phyloP scores from a whole-genome alignment of 1,139 yeast genomes.

The Blastobotrys persicus region DNA sequence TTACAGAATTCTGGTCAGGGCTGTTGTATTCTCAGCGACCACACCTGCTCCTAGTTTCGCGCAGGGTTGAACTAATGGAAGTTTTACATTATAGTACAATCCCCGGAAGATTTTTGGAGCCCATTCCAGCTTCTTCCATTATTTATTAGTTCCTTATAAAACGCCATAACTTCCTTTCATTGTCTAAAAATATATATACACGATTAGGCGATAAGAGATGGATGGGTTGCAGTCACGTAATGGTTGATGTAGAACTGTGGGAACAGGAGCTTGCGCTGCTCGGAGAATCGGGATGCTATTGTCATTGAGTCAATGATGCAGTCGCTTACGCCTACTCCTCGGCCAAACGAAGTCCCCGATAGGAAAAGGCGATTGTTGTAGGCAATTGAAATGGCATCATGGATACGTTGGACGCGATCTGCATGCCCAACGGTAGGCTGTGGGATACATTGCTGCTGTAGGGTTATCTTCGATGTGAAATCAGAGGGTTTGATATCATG shows the following conservation, averaged over 20 bases:
- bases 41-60: too few relatives aligned
- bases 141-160: background rate
- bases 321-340: constrained; percentile 89
- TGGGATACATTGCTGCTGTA: constrained; percentile 65
- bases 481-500: constrained; percentile 42
- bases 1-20: too few relatives aligned
- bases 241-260: constrained; percentile 33
- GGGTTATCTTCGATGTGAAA: constrained; percentile 36
- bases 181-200: constrained; percentile 17
- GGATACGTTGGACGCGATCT: constrained; percentile 43
- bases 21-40: too few relatives aligned
- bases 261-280: constrained; percentile 33
- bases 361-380: constrained; percentile 51
- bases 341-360: constrained; percentile 82
- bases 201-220: constrained; percentile 11
- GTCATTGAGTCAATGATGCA: constrained; percentile 65
- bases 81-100: too few relatives aligned
- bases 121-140: background rate
- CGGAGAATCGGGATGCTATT: constrained; percentile 46
- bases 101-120: background rate
- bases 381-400: constrained; percentile 36
- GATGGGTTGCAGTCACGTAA: constrained; percentile 27
- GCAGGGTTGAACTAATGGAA: too few relatives aligned
- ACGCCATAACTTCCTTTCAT: constrained; percentile 1
- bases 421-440: constrained; percentile 75